Evolutionary conservation across 352 stramenopile species (phyloP).

Genomic region (Pythium utonaiense): DNA sequence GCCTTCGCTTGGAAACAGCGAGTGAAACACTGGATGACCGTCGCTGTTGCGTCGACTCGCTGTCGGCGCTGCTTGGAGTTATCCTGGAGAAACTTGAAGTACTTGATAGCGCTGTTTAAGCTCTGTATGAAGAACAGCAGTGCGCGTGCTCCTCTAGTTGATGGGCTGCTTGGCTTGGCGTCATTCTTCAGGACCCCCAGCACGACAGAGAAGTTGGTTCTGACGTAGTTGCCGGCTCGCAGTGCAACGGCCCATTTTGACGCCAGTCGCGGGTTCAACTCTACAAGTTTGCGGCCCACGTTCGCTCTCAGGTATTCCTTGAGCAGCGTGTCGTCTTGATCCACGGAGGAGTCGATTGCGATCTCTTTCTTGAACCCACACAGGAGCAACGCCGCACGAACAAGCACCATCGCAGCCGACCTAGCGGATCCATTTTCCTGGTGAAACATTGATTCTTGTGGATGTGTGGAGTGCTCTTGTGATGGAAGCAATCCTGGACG

Average conservation of each 20-base stretch:
- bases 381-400: constrained; percentile 30
- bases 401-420: constrained; percentile 15
- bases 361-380: constrained; percentile 39
- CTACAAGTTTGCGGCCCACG: constrained; percentile 27
- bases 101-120: constrained; percentile 41
- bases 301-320: constrained; percentile 40
- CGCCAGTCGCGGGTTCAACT: constrained; percentile 28
- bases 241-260: constrained; percentile 23
- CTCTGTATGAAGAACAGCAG: constrained; percentile 17
- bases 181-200: not conserved
- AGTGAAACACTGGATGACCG: constrained; percentile 43
- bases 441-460: constrained; percentile 8
- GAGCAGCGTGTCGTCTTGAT: constrained; percentile 27
- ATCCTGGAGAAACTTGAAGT: constrained; percentile 49
- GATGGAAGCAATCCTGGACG: constrained; percentile 5
- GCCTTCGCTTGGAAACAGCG: constrained; percentile 28
- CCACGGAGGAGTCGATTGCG: constrained; percentile 11
- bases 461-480: not conserved
- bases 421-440: not conserved
- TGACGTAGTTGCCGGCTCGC: constrained; percentile 17
- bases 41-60: constrained; percentile 25
- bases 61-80: constrained; percentile 25
- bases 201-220: constrained; percentile 6
- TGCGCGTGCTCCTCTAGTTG: constrained; percentile 6
- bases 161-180: not conserved